Base-by-base conservation (phyloP, 768 basidiomycete genomes). In the Hortiboletus flavorubellus region DNA sequence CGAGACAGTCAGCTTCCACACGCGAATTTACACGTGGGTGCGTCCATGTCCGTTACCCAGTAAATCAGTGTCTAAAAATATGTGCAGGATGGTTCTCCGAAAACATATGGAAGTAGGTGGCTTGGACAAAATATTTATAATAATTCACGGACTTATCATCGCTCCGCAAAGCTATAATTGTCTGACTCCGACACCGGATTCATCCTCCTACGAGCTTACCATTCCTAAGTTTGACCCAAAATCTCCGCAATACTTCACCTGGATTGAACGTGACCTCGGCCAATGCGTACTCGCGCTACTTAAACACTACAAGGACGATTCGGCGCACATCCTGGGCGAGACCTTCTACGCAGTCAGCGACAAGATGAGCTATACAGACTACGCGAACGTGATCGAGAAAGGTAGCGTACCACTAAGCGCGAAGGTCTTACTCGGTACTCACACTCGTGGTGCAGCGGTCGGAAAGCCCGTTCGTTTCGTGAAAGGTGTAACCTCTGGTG, bases 391-490 rank as follows among this genome's bases (percentile, higher is more conserved):
- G 35, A 59, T 68, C 10, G 51, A 60, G 34, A 53, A 60, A 54
- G 66, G 66, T 66, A 39, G 7, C 7, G 26, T 51, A 29, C 16
- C 18, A 0, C 12, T 21, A 12, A 33, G 29, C 14, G 2, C 38
- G 31, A 12, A 11, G 45, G 18, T 37, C 1, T 45, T 23, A 31
- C 7, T 10, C 14, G 46, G n/a, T 26, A 29, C 49, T 48, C 12
- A 46, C 1, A 8, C 30, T 12, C 21, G n/a, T 9, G 26, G 12
- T 44, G n/a, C 30, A 70, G 69, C 50, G 9, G 9, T 70, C n/a
- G 60, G 60, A 34, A 70, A 68, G 29, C 58, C 64, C 2, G 67
- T 69, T n/a, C 65, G 52, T 6, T 70, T 70, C 39, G 56, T 61
- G 18, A 49, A 51, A 1, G 54, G 58, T 7, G 29, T 16, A n/a